These are phyloP conservation scores for Oryza meyeriana DNA, from an alignment of 176 grass and related monocot genomes.

Conservation along the genomic window DNA sequence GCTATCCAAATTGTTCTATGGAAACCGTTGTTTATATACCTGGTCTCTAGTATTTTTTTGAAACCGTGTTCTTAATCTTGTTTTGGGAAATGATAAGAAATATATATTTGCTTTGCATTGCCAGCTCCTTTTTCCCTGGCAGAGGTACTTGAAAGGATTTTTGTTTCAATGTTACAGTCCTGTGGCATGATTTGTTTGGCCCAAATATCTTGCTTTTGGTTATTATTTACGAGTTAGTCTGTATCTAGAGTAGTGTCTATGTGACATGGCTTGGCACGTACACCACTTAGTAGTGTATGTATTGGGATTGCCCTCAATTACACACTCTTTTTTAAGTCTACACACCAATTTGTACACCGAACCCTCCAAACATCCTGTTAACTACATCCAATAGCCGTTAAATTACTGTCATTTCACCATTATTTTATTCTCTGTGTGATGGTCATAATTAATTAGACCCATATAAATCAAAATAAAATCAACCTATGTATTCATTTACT, in stretches of 20 bases:
- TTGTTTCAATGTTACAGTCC: neutral
- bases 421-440: neutral
- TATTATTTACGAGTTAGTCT: constrained; percentile 5
- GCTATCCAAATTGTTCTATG: neutral
- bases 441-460: neutral
- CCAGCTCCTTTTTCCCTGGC: neutral
- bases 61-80: neutral
- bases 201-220: neutral
- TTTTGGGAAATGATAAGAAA: neutral
- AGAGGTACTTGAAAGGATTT: neutral
- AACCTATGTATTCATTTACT: neutral
- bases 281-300: neutral
- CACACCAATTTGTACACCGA: no score
- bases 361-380: no score
- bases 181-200: constrained; percentile 3
- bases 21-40: neutral
- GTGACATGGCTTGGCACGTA: neutral
- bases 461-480: neutral
- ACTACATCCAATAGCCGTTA: no score
- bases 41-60: neutral
- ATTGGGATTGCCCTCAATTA: neutral
- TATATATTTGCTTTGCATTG: neutral
- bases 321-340: no score
- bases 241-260: neutral
- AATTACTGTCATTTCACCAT: neutral